A percentile compares a stretch with the other conserved stretches of the same genome.
Evolutionary conservation across 116 monocot species (phyloP).

Genomic region (Trichopus zeylanicus): DNA sequence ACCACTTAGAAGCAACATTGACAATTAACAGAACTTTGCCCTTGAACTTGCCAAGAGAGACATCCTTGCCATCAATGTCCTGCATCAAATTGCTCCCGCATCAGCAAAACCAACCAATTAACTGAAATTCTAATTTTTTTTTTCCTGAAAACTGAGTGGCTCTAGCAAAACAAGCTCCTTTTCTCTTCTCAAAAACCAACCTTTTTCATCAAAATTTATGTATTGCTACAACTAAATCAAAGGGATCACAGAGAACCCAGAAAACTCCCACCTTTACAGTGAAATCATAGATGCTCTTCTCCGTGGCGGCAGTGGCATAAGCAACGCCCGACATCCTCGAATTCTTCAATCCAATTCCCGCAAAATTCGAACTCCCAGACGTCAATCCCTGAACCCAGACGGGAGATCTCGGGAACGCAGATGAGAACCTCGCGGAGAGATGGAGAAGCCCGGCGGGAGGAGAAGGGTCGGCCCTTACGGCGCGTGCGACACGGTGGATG

Average conservation of each 20-base stretch:
- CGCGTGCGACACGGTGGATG: too few species aligned
- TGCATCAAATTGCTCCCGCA: constrained; percentile 6
- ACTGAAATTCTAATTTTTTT: background rate
- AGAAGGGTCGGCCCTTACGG: too few species aligned
- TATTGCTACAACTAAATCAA: background rate
- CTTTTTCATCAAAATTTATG: background rate
- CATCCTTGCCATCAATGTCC: constrained; percentile 97
- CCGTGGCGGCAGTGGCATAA: constrained; percentile 76
- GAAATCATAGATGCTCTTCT: constrained; percentile 83
- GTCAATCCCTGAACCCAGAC: background rate
- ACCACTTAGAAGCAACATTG: constrained; percentile 99
- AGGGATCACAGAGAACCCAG: background rate
- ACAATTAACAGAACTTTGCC: constrained; percentile 83
- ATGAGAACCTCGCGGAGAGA: too few species aligned
- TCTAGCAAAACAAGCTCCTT: background rate
- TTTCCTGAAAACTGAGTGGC: background rate
- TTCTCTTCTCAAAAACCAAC: background rate
- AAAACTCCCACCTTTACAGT: constrained; percentile 64
- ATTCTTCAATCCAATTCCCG: constrained; percentile 5
- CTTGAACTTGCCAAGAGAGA: constrained; percentile 89
- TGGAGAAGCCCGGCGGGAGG: too few species aligned
- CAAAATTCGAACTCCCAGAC: constrained; percentile 2
- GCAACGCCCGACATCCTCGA: constrained; percentile 28
- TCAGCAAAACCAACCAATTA: background rate
- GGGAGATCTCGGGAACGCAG: constrained; percentile 2